Evolutionary conservation across 495 filamentous ascomycete species (phyloP).

Genomic region (Rusavskia elegans): DNA sequence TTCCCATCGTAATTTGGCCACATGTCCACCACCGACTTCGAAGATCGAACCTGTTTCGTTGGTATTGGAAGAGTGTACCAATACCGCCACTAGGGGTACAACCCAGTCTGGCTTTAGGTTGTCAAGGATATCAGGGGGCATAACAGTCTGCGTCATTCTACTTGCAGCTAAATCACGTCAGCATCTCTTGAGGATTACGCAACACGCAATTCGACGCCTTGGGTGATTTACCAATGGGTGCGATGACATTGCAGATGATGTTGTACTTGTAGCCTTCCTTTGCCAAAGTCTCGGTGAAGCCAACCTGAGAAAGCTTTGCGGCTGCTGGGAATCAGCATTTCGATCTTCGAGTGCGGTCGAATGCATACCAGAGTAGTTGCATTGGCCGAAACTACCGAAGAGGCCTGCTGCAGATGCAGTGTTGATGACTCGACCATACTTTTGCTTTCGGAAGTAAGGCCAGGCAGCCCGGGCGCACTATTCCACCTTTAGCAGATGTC

Average conservation of each 20-base stretch:
- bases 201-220: not conserved
- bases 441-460: slow-evolving; percentile 97
- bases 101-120: slow-evolving; percentile 91
- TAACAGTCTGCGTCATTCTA: slow-evolving; percentile 94
- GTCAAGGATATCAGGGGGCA: slow-evolving; percentile 86
- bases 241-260: slow-evolving; percentile 90
- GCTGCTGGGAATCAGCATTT: slow-evolving; percentile 26
- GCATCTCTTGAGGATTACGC: not conserved
- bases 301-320: slow-evolving; percentile 89
- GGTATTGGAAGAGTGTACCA: slow-evolving; percentile 79
- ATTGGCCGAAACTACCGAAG: slow-evolving; percentile 90
- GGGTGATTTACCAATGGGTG: slow-evolving; percentile 53
- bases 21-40: slow-evolving; percentile 84
- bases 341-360: not conserved
- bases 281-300: slow-evolving; percentile 94
- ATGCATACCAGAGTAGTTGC: slow-evolving; percentile 71
- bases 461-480: slow-evolving; percentile 78
- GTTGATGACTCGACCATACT: slow-evolving; percentile 92
- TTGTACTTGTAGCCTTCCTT: slow-evolving; percentile 98
- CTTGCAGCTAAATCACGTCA: slow-evolving; percentile 44
- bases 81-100: slow-evolving; percentile 78
- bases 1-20: slow-evolving; percentile 93
- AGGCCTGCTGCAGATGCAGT: slow-evolving; percentile 90
- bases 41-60: slow-evolving; percentile 78
- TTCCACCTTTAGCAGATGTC: too few relatives aligned